A percentile compares a stretch with the other conserved stretches of the same genome.
Conservation (phyloP, 495 filamentous ascomycete species). For the Penicillium malachiteum region DNA sequence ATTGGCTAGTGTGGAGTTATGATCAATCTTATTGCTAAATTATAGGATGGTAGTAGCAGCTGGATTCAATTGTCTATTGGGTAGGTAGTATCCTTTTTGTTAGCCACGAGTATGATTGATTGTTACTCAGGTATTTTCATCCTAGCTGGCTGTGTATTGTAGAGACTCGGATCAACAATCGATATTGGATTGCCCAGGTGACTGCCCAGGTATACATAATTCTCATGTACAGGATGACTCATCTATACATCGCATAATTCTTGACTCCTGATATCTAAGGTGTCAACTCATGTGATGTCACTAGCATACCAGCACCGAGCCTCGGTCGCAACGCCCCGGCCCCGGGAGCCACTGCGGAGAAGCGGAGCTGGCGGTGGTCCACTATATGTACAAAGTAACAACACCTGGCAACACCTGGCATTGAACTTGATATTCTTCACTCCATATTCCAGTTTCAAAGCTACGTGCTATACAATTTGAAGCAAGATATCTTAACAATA, state of each 20-base stretch:
- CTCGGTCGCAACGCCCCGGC: slow-evolving; percentile 22
- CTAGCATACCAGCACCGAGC: slow-evolving; percentile 19
- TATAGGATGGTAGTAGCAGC: too few species aligned
- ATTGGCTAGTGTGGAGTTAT: too few species aligned
- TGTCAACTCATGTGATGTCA: slow-evolving; percentile 8
- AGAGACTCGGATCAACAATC: too few species aligned
- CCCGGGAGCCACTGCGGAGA: slow-evolving; percentile 19
- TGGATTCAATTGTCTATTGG: too few species aligned
- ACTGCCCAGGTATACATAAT: background rate
- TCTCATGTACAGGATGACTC: background rate
- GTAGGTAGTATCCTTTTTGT: too few species aligned
- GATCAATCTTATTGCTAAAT: too few species aligned
- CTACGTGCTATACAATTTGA: background rate
- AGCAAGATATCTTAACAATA: background rate
- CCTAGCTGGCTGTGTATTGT: too few species aligned
- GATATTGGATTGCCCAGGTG: too few species aligned
- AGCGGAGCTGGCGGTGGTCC: background rate
- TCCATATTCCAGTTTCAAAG: background rate
- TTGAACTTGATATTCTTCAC: background rate
- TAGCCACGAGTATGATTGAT: too few species aligned
- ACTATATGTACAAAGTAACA: background rate
- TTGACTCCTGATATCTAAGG: background rate
- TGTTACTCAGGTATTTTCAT: too few species aligned
- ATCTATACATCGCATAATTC: background rate
- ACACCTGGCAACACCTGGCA: too few species aligned